Evolutionary conservation across 495 filamentous ascomycete genomes (phyloP), one percentile per base, ranked within the genome.

Genomic region (Penicillium lagena): DNA sequence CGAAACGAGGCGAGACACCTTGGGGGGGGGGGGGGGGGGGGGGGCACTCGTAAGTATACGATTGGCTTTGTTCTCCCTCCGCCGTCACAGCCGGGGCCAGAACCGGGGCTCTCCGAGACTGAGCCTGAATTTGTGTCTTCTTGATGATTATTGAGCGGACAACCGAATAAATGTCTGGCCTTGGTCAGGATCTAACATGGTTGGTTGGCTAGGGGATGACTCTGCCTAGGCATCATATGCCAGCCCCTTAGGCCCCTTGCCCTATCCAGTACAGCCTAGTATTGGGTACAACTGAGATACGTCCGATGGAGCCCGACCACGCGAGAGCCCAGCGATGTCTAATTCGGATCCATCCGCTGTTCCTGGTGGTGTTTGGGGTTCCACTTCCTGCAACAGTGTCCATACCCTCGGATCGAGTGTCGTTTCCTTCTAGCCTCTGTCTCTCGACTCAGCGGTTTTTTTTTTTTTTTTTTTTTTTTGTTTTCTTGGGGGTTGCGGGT

Each of bases 331-430:
- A 40, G 43, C 37, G 34, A 46, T 35, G 37, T 40, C 34, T 45
- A 43, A 41, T 49, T 56, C 59, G 53, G 59, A 57, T 50, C 46
- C 47, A 57, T 60, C 59, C 56, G 54, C 45, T 53, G 56, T 55
- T 52, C 57, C 59, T 63, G 54, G 56, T 37, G 22, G 22, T 22
- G 22, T 22, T 22, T 22, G 22, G 22, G 22, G 22, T 6, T 22
- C 22, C 22, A 22, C 22, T 22, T 22, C 22, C 2, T 22, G 22
- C 2, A 22, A 22, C 22, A 22, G 22, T 22, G 22, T 22, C 22
- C 22, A 22, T 22, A 22, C 22, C 6, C 22, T 22, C 22, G 55
- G 35, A 47, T 54, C 51, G 42, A 50, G 54, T 59, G 52, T 61
- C 59, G 63, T 51, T 55, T 55, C 56, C 53, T 6, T 22, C 6